A percentile compares a stretch with the other conserved stretches of the same genome.
phyloP scores from a whole-genome alignment of 768 basidiomycete genomes.

The Suillus plorans region DNA sequence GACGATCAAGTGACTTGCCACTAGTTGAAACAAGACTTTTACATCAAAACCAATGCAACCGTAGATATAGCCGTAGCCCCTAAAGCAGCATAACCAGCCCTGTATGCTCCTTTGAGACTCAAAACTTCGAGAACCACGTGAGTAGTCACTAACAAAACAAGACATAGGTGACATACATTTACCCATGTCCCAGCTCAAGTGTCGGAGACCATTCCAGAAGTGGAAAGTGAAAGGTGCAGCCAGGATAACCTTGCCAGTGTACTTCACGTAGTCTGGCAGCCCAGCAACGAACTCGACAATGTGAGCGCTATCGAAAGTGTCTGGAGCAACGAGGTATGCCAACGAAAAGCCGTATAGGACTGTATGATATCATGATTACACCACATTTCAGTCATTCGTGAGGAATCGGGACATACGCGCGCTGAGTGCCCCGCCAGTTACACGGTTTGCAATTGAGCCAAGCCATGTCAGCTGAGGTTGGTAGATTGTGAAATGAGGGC shows the following conservation, averaged over 20 bases:
- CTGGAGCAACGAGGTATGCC: conserved; percentile 81
- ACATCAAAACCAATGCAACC: conserved; percentile 61
- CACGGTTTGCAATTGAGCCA: conserved; percentile 81
- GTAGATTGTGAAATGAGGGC: conserved; percentile 97
- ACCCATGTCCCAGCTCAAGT: conserved; percentile 86
- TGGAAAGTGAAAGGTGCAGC: conserved; percentile 92
- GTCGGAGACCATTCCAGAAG: conserved; percentile 85
- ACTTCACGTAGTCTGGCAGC: conserved; percentile 77
- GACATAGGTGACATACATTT: conserved; percentile 64
- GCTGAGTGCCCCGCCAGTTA: conserved; percentile 80
- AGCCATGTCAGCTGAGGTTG: conserved; percentile 93
- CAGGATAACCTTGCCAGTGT: conserved; percentile 71
- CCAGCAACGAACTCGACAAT: conserved; percentile 69
- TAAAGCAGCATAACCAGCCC: conserved; percentile 80
- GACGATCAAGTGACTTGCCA: background rate
- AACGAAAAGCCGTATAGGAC: conserved; percentile 88
- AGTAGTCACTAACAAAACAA: background rate
- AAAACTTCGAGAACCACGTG: conserved; percentile 51
- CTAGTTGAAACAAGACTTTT: conserved; percentile 10
- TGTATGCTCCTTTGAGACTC: conserved; percentile 76
- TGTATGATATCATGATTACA: conserved; percentile 28
- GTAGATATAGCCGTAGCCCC: conserved; percentile 78
- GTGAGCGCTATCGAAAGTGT: conserved; percentile 75
- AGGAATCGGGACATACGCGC: conserved; percentile 51
- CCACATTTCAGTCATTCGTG: background rate